A percentile compares a stretch with the other conserved stretches of the same genome.
phyloP scores from a whole-genome alignment of 805 yeast genomes.

The Sugiyamaella boreocaroliniensis region DNA sequence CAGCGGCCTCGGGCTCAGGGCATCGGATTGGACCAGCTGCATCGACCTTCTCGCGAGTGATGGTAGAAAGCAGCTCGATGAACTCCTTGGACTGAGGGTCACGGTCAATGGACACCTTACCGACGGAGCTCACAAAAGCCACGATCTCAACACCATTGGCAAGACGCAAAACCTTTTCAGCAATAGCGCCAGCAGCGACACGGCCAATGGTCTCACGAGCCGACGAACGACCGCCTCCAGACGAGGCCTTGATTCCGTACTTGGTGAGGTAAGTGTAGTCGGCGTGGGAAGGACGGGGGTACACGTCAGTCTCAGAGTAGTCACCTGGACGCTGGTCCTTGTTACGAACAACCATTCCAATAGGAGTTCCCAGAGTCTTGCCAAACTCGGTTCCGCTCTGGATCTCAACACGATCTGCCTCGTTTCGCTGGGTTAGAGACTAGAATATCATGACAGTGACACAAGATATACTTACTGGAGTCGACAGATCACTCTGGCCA shows the following conservation, averaged over 20 bases:
- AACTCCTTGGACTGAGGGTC: conserved; percentile 60
- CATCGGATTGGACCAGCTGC: conserved; percentile 87
- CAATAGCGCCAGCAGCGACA: conserved; percentile 98
- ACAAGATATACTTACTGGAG: conserved; percentile 44
- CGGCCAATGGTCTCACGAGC: conserved; percentile 98
- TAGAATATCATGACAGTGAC: conserved; percentile 17
- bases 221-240: conserved; percentile 96
- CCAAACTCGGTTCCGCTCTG: conserved; percentile 95
- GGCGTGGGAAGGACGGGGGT: conserved; percentile 97
- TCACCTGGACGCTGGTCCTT: conserved; percentile 97
- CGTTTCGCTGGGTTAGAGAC: conserved; percentile 47
- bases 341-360: conserved; percentile 85
- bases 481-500: conserved; percentile 85
- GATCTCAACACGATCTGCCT: conserved; percentile 85
- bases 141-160: conserved; percentile 86
- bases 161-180: conserved; percentile 78
- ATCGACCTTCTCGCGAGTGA: conserved; percentile 86
- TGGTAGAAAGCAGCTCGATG: conserved; percentile 57
- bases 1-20: conserved; percentile 69
- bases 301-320: conserved; percentile 88
- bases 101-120: conserved; percentile 69
- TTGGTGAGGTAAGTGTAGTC: conserved; percentile 88
- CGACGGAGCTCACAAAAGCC: conserved; percentile 94
- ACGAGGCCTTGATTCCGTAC: conserved; percentile 87
- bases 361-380: conserved; percentile 87